Conservation (phyloP, 176 grass and related monocot genomes). For the Paspalum vaginatum region DNA sequence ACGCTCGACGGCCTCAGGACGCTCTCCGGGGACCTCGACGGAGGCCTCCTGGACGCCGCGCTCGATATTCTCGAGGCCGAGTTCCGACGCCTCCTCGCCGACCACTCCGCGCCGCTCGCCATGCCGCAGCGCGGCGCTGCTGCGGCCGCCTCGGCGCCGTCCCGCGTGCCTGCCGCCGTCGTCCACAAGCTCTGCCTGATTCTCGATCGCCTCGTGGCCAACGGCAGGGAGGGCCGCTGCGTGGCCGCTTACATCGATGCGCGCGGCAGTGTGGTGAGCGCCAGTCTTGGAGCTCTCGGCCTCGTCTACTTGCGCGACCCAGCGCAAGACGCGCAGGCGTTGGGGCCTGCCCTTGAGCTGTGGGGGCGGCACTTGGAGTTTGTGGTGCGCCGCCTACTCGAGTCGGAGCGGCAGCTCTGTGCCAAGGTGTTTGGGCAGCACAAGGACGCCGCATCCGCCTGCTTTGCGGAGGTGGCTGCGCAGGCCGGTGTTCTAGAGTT, state of each 20-base stretch:
- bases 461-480: constrained; percentile 64
- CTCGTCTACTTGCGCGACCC: constrained; percentile 59
- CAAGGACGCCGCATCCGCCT: constrained; percentile 35
- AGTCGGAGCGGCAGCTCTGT: constrained; percentile 66
- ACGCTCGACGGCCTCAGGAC: constrained; percentile 51
- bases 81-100: constrained; percentile 67
- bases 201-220: constrained; percentile 62
- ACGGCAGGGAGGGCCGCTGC: constrained; percentile 46
- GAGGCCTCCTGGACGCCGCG: constrained; percentile 70
- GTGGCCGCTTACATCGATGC: constrained; percentile 41
- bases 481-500: constrained; percentile 63
- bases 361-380: constrained; percentile 74
- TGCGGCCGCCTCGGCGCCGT: constrained; percentile 20
- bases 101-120: constrained; percentile 56
- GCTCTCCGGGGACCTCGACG: constrained; percentile 56
- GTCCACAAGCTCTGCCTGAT: constrained; percentile 68
- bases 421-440: constrained; percentile 58
- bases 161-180: constrained; percentile 51
- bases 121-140: constrained; percentile 41
- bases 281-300: constrained; percentile 52
- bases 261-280: constrained; percentile 55
- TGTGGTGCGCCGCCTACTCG: constrained; percentile 57
- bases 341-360: constrained; percentile 48
- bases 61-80: constrained; percentile 69
- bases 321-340: constrained; percentile 42